Evolutionary conservation across 2,329 filamentous ascomycete genomes (phyloP).

Genomic region (Chaetomium sp.): DNA sequence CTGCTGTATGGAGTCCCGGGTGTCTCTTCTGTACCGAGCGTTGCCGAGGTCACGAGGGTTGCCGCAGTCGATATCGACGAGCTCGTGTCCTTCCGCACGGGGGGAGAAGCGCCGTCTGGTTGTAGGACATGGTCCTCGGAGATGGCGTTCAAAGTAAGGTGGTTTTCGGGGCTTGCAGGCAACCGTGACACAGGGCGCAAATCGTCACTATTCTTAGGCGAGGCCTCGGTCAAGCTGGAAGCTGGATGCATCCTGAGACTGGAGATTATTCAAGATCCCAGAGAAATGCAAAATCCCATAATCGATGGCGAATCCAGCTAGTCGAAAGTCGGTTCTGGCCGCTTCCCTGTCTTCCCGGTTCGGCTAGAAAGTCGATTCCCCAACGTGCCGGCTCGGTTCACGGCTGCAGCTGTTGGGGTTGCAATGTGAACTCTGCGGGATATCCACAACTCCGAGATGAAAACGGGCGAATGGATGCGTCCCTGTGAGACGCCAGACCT

Average conservation of each 20-base stretch:
- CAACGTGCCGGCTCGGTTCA: background rate
- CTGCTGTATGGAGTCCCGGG: constrained; percentile 55
- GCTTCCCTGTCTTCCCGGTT: background rate
- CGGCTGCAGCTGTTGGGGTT: background rate
- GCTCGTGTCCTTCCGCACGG: constrained; percentile 52
- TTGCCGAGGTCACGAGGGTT: constrained; percentile 46
- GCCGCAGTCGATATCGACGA: constrained; percentile 57
- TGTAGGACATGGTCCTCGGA: constrained; percentile 33
- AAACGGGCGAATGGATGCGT: constrained; percentile 2
- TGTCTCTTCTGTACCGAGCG: constrained; percentile 49
- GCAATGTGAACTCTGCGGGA: background rate
- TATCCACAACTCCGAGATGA: constrained; percentile 16
- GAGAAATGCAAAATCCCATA: constrained; percentile 32
- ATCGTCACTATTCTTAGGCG: constrained; percentile 36
- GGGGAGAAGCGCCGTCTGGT: constrained; percentile 38
- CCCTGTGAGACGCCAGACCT: constrained; percentile 16
- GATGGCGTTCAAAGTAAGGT: constrained; percentile 23
- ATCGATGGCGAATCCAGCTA: constrained; percentile 20
- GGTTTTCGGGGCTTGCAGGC: constrained; percentile 25
- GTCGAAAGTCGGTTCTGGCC: constrained; percentile 3
- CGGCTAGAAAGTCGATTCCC: background rate
- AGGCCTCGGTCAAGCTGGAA: constrained; percentile 39
- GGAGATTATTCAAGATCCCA: constrained; percentile 19
- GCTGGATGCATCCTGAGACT: constrained; percentile 40
- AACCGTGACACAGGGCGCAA: constrained; percentile 33